Conservation (phyloP, 1,284 basidiomycete species). For the Heterobasidion irregulare region DNA sequence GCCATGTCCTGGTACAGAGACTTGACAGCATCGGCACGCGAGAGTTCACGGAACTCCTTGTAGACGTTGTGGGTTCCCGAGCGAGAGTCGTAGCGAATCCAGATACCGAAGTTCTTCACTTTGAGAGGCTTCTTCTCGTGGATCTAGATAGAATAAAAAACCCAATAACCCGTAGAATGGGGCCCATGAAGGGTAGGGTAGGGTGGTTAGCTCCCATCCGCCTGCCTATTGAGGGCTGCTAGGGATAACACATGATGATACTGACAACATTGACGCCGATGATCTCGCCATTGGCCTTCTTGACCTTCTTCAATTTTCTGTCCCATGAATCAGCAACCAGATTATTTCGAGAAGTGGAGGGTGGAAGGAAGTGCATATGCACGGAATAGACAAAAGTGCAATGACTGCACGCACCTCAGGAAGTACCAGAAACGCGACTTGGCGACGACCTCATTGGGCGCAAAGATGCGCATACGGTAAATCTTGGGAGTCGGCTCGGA, state of each 20-base stretch:
- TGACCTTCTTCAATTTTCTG: slow-evolving; percentile 97
- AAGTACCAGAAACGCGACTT: slow-evolving; percentile 99
- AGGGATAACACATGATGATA: slow-evolving; percentile 44
- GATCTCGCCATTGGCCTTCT: slow-evolving; percentile 99
- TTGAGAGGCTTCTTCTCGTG: slow-evolving; percentile 95
- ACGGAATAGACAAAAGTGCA: not conserved
- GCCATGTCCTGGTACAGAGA: slow-evolving; percentile 99
- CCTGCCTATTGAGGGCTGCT: slow-evolving; percentile 81
- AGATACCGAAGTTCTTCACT: slow-evolving; percentile 99
- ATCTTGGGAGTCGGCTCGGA: slow-evolving; percentile 91
- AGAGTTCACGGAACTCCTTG: slow-evolving; percentile 97
- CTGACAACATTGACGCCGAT: slow-evolving; percentile 96
- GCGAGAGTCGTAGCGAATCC: slow-evolving; percentile 98
- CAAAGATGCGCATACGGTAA: slow-evolving; percentile 99
- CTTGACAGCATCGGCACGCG: slow-evolving; percentile 93
- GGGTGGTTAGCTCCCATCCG: slow-evolving; percentile 52
- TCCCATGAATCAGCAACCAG: slow-evolving; percentile 2
- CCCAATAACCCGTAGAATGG: slow-evolving; percentile 15
- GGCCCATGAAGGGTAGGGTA: slow-evolving; percentile 12
- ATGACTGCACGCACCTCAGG: slow-evolving; percentile 55
- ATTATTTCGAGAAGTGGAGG: not conserved
- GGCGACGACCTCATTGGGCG: slow-evolving; percentile 96
- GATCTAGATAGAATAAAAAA: slow-evolving; percentile 51
- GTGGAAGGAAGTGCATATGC: not conserved
- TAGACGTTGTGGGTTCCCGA: slow-evolving; percentile 98